These are phyloP conservation scores for Talaromyces sp. DNA, from an alignment of 2,329 filamentous ascomycete species.

Conservation along the genomic window DNA sequence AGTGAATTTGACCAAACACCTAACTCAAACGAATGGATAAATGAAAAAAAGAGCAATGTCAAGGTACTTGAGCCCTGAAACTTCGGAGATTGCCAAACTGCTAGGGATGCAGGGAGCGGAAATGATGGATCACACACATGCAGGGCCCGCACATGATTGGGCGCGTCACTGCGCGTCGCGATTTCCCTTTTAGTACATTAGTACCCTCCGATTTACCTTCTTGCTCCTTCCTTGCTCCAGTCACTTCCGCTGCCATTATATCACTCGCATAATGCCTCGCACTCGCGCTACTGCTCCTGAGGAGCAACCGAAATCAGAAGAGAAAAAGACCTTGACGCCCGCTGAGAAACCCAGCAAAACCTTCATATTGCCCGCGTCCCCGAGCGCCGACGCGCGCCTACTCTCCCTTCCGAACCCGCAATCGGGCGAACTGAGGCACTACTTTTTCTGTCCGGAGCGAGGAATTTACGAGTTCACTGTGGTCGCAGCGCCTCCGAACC, in stretches of 20 bases:
- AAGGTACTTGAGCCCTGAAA: background rate
- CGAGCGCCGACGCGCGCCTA: slow-evolving; percentile 57
- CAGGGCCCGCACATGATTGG: slow-evolving; percentile 27
- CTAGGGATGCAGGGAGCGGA: slow-evolving; percentile 14
- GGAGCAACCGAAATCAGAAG: slow-evolving; percentile 17
- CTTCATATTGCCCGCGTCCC: slow-evolving; percentile 60
- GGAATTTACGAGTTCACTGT: slow-evolving; percentile 66
- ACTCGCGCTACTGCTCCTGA: slow-evolving; percentile 30
- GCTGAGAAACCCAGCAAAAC: slow-evolving; percentile 47
- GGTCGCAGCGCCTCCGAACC: slow-evolving; percentile 54
- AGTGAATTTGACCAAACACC: background rate
- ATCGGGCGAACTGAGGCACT: slow-evolving; percentile 52
- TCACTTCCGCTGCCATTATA: background rate
- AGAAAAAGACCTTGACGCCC: slow-evolving; percentile 25
- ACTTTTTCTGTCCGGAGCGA: slow-evolving; percentile 60
- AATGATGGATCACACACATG: slow-evolving; percentile 25
- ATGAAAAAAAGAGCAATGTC: background rate
- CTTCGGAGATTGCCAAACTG: slow-evolving; percentile 1
- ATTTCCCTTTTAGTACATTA: slow-evolving; percentile 8
- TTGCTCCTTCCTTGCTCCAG: background rate
- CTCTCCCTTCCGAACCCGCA: slow-evolving; percentile 59
- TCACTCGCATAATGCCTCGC: slow-evolving; percentile 32
- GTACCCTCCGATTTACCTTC: slow-evolving; percentile 12
- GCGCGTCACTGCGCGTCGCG: slow-evolving; percentile 34
- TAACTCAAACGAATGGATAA: background rate